Base-by-base conservation (phyloP, 2,329 filamentous ascomycete genomes). In the Drechslerella stenobrocha region DNA sequence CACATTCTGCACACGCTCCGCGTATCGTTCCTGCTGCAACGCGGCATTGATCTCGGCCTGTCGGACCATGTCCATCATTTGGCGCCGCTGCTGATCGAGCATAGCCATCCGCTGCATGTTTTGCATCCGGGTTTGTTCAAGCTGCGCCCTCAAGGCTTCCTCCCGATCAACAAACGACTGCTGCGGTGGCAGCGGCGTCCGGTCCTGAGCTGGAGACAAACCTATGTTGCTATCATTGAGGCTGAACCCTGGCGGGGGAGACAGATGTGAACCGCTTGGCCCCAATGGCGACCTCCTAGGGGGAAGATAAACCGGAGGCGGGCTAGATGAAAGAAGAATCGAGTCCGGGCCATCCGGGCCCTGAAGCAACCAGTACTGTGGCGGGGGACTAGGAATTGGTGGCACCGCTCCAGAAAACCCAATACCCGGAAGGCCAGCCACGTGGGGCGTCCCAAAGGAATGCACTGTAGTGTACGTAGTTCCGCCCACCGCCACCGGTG, bases 311-410 rank as follows among this genome's bases (percentile, higher is more conserved):
- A 26, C 15, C 1, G 34, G 23, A 24, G 63, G 28, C 9, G 47
- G 61, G 9, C 4, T 42, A 2, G 46, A 13, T 2, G 50, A 51
- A 28, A 69, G 37, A 35, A 69, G 63, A 44, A 69, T 44, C 1
- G 56, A 46, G 9, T 24, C 20, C 22, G 46, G 24, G 6, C 56
- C 56, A n/a, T 69, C 35, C 11, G 63, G 63, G 15, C 63, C 55
- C 23, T 52, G 50, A 5, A 60, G 46, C 4, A 67, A 34, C 26
- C 42, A 67, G 30, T 60, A 67, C 32, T 67, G 55, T 13, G 40
- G 48, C 3, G 15, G 40, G 9, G 40, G 46, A 2, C 13, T 4
- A 7, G 35, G 9, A 15, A 24, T 2, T 20, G 7, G 15, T 18
- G 3, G 9, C 7, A 30, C 22, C 44, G 5, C 24, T 30, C 28